Conservation (phyloP, 257 asterid species). For the Thymus quinquecostatus region DNA sequence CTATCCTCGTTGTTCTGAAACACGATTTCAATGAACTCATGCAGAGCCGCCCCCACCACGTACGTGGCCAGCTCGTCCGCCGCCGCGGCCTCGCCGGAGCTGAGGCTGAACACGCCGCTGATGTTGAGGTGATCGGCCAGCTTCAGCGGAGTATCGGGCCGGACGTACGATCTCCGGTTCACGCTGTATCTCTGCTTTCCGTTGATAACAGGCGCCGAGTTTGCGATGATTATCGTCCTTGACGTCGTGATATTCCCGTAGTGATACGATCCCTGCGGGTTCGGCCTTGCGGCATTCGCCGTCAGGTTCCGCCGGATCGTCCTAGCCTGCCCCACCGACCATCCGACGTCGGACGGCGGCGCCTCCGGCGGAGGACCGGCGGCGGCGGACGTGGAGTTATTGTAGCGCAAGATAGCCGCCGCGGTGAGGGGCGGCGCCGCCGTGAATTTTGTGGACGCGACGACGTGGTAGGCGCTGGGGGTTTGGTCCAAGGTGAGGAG, state of each 20-base stretch:
- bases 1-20: conserved; percentile 67
- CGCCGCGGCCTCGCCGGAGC: conserved; percentile 43
- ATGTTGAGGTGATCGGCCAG: conserved; percentile 87
- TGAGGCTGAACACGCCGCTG: conserved; percentile 66
- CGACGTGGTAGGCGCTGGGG: conserved; percentile 75
- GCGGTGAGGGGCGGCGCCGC: not conserved
- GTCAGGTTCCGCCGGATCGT: conserved; percentile 84
- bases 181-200: conserved; percentile 83
- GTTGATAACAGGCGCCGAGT: conserved; percentile 64
- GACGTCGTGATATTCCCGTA: conserved; percentile 63
- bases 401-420: conserved; percentile 57
- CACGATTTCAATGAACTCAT: conserved; percentile 80
- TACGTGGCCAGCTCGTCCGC: conserved; percentile 45
- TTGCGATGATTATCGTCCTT: conserved; percentile 67
- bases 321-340: conserved; percentile 91
- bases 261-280: conserved; percentile 94
- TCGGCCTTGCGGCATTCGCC: conserved; percentile 96
- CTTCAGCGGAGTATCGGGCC: conserved; percentile 83
- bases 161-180: conserved; percentile 67
- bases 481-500: conserved; percentile 76
- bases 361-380: conserved; percentile 69
- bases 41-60: conserved; percentile 70
- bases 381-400: conserved; percentile 56
- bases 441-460: conserved; percentile 77
- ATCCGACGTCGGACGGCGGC: conserved; percentile 45